phyloP scores from a whole-genome alignment of 768 basidiomycete genomes.

The Mycena haematopus region DNA sequence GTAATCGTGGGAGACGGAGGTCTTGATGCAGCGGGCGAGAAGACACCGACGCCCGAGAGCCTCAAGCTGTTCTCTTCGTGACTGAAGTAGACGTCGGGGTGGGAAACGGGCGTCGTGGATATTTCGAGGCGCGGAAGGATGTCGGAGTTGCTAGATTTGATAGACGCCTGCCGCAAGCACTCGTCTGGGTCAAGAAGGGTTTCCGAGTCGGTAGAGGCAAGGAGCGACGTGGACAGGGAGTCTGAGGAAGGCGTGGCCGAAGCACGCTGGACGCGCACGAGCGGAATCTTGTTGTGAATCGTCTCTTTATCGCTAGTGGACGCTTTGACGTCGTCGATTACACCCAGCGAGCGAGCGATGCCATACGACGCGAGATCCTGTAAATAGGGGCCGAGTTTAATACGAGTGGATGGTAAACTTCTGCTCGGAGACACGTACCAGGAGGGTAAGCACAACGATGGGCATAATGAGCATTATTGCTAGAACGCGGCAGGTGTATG shows the following conservation, averaged over 20 bases:
- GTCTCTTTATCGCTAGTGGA: slow-evolving; percentile 68
- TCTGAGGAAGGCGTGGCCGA: slow-evolving; percentile 29
- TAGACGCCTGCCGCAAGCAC: no score
- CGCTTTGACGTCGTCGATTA: slow-evolving; percentile 76
- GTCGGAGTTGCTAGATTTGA: slow-evolving; percentile 1
- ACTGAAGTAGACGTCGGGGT: slow-evolving; percentile 57
- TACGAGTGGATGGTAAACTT: neutral
- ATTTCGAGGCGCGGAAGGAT: slow-evolving; percentile 28
- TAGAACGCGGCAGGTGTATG: slow-evolving; percentile 68
- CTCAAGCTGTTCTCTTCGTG: slow-evolving; percentile 56
- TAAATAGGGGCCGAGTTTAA: slow-evolving; percentile 3
- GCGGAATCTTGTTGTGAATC: slow-evolving; percentile 40
- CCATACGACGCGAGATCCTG: slow-evolving; percentile 85
- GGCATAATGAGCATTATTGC: slow-evolving; percentile 70
- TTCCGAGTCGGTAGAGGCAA: slow-evolving; percentile 36
- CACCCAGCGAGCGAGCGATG: slow-evolving; percentile 82
- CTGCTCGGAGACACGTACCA: slow-evolving; percentile 51
- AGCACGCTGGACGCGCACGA: slow-evolving; percentile 41
- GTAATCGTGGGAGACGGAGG: slow-evolving; percentile 69
- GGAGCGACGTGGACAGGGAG: slow-evolving; percentile 31
- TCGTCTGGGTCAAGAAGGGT: slow-evolving; percentile 13
- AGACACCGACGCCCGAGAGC: slow-evolving; percentile 73
- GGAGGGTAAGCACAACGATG: slow-evolving; percentile 56
- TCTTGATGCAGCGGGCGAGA: slow-evolving; percentile 72
- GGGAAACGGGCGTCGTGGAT: slow-evolving; percentile 27